Evolutionary conservation across 139 green algal genomes (phyloP).

Genomic region (Haematococcus lacustris): DNA sequence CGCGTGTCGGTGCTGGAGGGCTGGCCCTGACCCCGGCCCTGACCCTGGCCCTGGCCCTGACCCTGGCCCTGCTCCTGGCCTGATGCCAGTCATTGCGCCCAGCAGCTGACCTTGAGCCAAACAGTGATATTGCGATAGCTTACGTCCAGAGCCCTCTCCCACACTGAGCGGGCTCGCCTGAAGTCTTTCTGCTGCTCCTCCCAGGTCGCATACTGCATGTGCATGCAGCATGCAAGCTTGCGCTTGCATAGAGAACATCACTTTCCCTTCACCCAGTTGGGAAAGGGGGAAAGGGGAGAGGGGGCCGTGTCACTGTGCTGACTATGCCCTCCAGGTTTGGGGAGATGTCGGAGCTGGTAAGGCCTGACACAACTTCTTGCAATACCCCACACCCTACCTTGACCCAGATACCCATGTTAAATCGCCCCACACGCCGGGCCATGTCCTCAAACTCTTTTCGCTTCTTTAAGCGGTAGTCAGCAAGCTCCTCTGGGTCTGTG

Average conservation of each 20-base stretch:
- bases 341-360: no score
- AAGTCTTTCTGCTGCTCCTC: slow-evolving; percentile 97
- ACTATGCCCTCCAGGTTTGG: no score
- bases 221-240: background rate
- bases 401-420: slow-evolving; percentile 82
- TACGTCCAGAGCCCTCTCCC: slow-evolving; percentile 88
- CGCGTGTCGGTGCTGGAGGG: no score
- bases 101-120: slow-evolving; percentile 96
- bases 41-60: no score
- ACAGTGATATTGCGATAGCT: slow-evolving; percentile 73
- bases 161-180: slow-evolving; percentile 81
- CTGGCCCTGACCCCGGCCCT: no score
- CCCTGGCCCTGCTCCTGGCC: no score
- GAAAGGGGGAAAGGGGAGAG: no score
- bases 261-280: no score
- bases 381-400: no score
- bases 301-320: background rate
- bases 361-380: no score
- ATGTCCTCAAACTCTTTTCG: slow-evolving; percentile 95
- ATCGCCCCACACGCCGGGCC: slow-evolving; percentile 78
- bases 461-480: slow-evolving; percentile 76
- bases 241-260: no score
- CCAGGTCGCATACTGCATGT: slow-evolving; percentile 84
- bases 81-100: no score
- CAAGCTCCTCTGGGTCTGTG: slow-evolving; percentile 83